Evolutionary conservation across 1,284 basidiomycete genomes (phyloP).

Genomic region (Sporisorium iseilematis-ciliati): DNA sequence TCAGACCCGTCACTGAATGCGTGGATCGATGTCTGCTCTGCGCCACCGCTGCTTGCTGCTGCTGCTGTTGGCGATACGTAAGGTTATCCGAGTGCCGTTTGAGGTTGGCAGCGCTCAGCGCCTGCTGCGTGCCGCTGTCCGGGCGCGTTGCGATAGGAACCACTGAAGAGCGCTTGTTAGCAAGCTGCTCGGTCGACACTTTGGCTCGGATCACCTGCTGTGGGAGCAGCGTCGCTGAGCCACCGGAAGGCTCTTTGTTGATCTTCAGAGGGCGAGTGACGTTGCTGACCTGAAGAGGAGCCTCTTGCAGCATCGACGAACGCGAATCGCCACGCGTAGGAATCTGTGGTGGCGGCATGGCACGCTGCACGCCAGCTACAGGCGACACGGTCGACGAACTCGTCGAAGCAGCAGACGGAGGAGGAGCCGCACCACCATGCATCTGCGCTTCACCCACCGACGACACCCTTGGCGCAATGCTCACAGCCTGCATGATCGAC

Average conservation of each 20-base stretch:
- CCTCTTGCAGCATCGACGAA: slow-evolving; percentile 10
- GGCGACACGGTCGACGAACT: slow-evolving; percentile 20
- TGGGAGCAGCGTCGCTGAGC: slow-evolving; percentile 8
- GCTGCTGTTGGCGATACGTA: slow-evolving; percentile 19
- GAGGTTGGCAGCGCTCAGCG: slow-evolving; percentile 34
- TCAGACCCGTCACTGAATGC: slow-evolving; percentile 36
- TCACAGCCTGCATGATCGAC: slow-evolving; percentile 43
- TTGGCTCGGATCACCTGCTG: slow-evolving; percentile 41
- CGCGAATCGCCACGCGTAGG: slow-evolving; percentile 37
- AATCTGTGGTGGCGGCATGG: slow-evolving; percentile 6
- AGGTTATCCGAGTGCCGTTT: slow-evolving; percentile 44
- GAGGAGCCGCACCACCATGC: slow-evolving; percentile 14
- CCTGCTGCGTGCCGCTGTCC: slow-evolving; percentile 5
- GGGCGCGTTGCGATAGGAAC: not conserved
- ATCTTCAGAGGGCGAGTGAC: slow-evolving; percentile 46
- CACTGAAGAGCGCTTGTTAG: not conserved
- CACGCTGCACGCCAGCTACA: slow-evolving; percentile 1
- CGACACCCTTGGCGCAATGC: slow-evolving; percentile 10
- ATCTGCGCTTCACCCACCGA: not conserved
- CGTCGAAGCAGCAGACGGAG: slow-evolving; percentile 14
- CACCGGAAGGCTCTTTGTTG: slow-evolving; percentile 15
- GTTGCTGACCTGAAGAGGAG: not conserved
- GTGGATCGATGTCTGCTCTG: slow-evolving; percentile 25
- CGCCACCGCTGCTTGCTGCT: slow-evolving; percentile 4
- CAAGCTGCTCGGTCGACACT: slow-evolving; percentile 26